Conservation (phyloP, 352 stramenopile species). For the Pythium grandisporangium region DNA sequence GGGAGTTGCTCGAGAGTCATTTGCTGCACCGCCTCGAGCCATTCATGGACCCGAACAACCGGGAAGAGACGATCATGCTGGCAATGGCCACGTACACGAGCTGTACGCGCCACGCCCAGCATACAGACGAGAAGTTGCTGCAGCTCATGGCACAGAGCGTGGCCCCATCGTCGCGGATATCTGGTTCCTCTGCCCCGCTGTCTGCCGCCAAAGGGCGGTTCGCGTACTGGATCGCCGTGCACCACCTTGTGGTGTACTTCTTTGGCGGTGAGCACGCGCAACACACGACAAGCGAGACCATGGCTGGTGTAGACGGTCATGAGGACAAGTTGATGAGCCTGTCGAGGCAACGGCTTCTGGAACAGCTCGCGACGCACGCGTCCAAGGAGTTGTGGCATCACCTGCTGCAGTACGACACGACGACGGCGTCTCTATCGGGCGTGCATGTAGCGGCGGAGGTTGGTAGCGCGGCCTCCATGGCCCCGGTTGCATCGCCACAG, state of each 20-base stretch:
- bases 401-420: slow-evolving; percentile 37
- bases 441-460: too few relatives aligned
- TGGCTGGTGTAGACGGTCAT: too few relatives aligned
- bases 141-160: slow-evolving; percentile 40
- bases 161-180: too few relatives aligned
- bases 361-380: slow-evolving; percentile 23
- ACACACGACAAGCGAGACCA: too few relatives aligned
- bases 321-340: too few relatives aligned
- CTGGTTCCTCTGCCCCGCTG: too few relatives aligned
- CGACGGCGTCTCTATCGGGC: slow-evolving; percentile 4
- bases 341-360: too few relatives aligned
- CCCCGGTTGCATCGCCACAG: too few relatives aligned
- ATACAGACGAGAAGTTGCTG: slow-evolving; percentile 28
- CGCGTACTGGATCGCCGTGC: slow-evolving; percentile 46
- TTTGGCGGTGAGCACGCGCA: slow-evolving; percentile 22
- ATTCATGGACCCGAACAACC: slow-evolving; percentile 16
- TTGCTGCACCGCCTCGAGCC: slow-evolving; percentile 38
- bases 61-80: too few relatives aligned
- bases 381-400: slow-evolving; percentile 32
- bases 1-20: slow-evolving; percentile 43
- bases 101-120: slow-evolving; percentile 18
- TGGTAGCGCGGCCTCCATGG: too few relatives aligned
- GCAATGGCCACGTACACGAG: slow-evolving; percentile 17
- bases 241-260: slow-evolving; percentile 48
- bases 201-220: slow-evolving; percentile 27